phyloP scores from a whole-genome alignment of 805 yeast genomes.

The Yarrowia hollandica region DNA sequence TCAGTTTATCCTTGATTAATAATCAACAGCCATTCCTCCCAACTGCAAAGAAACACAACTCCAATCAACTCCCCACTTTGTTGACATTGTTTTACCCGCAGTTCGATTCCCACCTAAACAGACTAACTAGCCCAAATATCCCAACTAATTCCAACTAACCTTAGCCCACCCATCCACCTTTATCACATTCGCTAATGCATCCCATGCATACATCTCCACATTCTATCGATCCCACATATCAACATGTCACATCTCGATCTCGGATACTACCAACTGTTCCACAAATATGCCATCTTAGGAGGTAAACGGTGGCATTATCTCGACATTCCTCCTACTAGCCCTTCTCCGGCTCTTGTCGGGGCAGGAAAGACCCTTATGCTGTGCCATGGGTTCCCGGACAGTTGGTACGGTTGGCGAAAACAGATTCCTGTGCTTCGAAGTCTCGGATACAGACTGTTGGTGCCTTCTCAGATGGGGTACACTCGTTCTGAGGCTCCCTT shows the following conservation, averaged over 20 bases:
- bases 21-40: neutral
- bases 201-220: neutral
- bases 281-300: slow-evolving; percentile 15
- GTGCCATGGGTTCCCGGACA: slow-evolving; percentile 27
- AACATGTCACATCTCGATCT: neutral
- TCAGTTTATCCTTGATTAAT: neutral
- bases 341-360: neutral
- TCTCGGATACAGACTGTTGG: slow-evolving; percentile 20
- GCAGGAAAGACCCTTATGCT: slow-evolving; percentile 12
- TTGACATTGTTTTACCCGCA: no score
- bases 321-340: slow-evolving; percentile 16
- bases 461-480: slow-evolving; percentile 25
- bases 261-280: slow-evolving; percentile 19
- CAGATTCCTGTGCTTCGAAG: slow-evolving; percentile 10
- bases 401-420: slow-evolving; percentile 27
- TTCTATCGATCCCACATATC: no score
- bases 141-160: neutral
- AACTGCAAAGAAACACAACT: neutral
- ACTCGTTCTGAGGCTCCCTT: slow-evolving; percentile 23
- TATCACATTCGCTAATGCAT: slow-evolving; percentile 18
- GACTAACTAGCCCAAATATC: neutral
- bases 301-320: slow-evolving; percentile 28
- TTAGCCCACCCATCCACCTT: no score
- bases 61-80: neutral
- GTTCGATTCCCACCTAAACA: no score